These are phyloP conservation scores for Penicillium soppii DNA, from an alignment of 495 filamentous ascomycete species.

Conservation along the genomic window DNA sequence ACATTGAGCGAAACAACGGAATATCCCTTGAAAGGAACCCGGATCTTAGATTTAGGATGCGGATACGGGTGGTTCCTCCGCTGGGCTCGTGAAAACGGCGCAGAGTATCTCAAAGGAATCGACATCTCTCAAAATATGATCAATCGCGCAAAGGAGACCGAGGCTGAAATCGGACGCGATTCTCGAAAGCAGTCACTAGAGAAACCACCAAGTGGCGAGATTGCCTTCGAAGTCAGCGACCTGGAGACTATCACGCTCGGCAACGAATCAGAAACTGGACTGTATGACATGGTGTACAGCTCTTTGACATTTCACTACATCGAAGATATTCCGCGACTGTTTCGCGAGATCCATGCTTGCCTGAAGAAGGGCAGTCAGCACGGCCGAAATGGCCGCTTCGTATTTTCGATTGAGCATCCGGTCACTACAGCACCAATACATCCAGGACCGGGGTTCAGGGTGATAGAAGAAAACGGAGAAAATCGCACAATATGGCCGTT, in stretches of 20 bases:
- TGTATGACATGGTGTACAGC: conserved; percentile 23
- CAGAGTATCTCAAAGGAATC: conserved; percentile 7
- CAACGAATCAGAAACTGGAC: not conserved
- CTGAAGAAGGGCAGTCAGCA: conserved; percentile 1
- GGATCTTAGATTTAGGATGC: conserved; percentile 22
- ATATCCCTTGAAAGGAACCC: not conserved
- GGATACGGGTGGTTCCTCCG: conserved; percentile 27
- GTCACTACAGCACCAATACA: conserved; percentile 18
- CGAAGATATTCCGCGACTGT: conserved; percentile 13
- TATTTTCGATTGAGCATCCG: conserved; percentile 27
- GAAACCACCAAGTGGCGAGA: not conserved
- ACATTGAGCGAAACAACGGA: not conserved
- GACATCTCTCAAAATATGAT: conserved; percentile 27
- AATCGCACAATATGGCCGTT: conserved; percentile 18
- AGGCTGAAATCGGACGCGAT: not conserved
- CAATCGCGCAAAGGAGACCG: conserved; percentile 13
- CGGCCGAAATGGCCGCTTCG: conserved; percentile 2
- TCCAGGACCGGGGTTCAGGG: conserved; percentile 11
- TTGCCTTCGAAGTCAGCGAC: not conserved
- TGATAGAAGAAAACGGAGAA: not conserved
- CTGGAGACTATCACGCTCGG: conserved; percentile 5
- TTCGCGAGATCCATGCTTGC: conserved; percentile 10
- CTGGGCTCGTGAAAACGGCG: conserved; percentile 19
- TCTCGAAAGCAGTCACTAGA: not conserved
- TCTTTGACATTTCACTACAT: conserved; percentile 25